A percentile compares a stretch with the other conserved stretches of the same genome.
phyloP scores from a whole-genome alignment of 192 early-diverging fungal genomes.

The Backusella tuberculispora region DNA sequence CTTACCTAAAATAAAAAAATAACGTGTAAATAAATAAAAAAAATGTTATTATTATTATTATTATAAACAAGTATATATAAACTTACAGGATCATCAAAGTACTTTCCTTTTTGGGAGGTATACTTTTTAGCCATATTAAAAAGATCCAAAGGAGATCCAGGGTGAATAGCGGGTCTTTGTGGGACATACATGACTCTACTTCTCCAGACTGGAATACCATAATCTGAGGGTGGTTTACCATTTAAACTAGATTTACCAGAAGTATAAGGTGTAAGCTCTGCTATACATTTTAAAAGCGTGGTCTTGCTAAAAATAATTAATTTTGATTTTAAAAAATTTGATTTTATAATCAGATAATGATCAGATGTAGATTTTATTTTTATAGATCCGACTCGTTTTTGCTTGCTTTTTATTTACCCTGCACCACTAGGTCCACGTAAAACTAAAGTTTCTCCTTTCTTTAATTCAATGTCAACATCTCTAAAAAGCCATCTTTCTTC shows the following conservation, averaged over 20 bases:
- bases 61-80: background rate
- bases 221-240: conserved; percentile 55
- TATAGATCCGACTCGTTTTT: conserved; percentile 4
- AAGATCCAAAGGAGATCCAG: conserved; percentile 78
- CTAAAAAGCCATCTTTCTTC: conserved; percentile 59
- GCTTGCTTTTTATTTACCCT: conserved; percentile 47
- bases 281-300: conserved; percentile 82
- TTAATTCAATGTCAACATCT: conserved; percentile 56
- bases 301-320: conserved; percentile 62
- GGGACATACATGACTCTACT: conserved; percentile 85
- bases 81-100: conserved; percentile 63
- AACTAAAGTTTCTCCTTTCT: conserved; percentile 60
- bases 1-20: no score
- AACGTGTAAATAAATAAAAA: no score
- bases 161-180: conserved; percentile 71
- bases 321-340: no score
- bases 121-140: conserved; percentile 60
- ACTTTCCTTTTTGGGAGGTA: conserved; percentile 46
- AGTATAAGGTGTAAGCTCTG: conserved; percentile 70
- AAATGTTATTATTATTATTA: no score
- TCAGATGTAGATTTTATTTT: background rate
- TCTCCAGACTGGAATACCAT: conserved; percentile 76
- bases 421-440: conserved; percentile 75
- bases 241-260: conserved; percentile 60
- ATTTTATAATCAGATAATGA: conserved; percentile 2